These are phyloP conservation scores for Tulasnella sp. DNA, from an alignment of 768 basidiomycete genomes.

Conservation along the genomic window DNA sequence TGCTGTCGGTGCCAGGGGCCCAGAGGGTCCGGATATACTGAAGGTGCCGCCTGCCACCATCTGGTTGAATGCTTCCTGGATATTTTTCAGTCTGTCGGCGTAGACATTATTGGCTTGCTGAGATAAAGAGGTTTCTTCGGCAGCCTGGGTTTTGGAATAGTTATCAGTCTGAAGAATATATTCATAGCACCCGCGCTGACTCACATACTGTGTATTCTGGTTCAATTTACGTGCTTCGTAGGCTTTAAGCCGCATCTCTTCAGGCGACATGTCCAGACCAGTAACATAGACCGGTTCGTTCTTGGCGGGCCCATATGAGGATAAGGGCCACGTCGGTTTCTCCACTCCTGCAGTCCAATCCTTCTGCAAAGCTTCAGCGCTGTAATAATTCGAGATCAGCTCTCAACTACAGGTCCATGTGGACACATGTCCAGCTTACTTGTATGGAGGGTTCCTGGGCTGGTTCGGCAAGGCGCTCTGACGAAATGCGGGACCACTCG, in stretches of 20 bases:
- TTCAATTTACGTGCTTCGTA: slow-evolving; percentile 43
- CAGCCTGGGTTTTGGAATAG: slow-evolving; percentile 27
- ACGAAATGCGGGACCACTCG: too few species aligned
- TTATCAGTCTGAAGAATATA: not conserved
- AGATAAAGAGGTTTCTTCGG: slow-evolving; percentile 49
- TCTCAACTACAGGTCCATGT: not conserved
- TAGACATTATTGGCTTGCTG: slow-evolving; percentile 41
- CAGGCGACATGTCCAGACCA: slow-evolving; percentile 60
- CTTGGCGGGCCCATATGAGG: slow-evolving; percentile 69
- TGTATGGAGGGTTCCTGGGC: not conserved
- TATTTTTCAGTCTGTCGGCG: slow-evolving; percentile 38
- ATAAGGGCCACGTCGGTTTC: slow-evolving; percentile 68
- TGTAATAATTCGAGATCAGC: slow-evolving; percentile 25
- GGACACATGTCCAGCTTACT: not conserved
- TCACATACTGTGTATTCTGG: slow-evolving; percentile 55
- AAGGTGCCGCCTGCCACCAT: slow-evolving; percentile 32
- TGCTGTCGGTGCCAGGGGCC: slow-evolving; percentile 20
- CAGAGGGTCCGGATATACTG: slow-evolving; percentile 25
- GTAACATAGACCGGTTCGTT: slow-evolving; percentile 52
- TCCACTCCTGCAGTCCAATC: slow-evolving; percentile 54
- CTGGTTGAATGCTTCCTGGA: slow-evolving; percentile 40
- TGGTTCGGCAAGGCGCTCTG: not conserved
- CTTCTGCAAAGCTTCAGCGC: slow-evolving; percentile 46
- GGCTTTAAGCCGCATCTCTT: slow-evolving; percentile 66
- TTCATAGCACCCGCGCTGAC: slow-evolving; percentile 23